A percentile compares a stretch with the other conserved stretches of the same genome.
These are phyloP conservation scores for Sphaerulina vaccinii DNA, from an alignment of 2,329 filamentous ascomycete species.

Conservation along the genomic window DNA sequence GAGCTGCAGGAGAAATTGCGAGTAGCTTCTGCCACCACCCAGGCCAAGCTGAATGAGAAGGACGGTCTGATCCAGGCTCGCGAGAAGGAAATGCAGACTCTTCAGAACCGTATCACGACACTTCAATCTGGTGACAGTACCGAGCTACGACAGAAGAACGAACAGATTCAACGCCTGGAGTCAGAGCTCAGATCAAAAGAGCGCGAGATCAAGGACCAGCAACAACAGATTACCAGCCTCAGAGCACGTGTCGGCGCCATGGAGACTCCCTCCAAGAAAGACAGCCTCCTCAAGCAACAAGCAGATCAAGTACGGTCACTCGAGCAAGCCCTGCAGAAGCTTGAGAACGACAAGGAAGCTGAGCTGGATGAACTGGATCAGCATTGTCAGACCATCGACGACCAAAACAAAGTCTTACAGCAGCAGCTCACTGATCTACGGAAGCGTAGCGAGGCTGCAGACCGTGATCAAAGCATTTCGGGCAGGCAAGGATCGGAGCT, in stretches of 20 bases:
- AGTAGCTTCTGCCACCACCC: conserved; percentile 37
- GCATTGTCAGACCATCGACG: conserved; percentile 34
- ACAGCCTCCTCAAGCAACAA: conserved; percentile 38
- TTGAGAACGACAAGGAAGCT: conserved; percentile 38
- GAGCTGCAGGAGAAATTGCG: conserved; percentile 53
- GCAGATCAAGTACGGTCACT: conserved; percentile 37
- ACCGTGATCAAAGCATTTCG: conserved; percentile 32
- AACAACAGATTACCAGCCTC: conserved; percentile 35
- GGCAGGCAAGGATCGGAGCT: conserved; percentile 31
- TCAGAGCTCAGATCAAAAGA: conserved; percentile 39
- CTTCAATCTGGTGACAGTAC: conserved; percentile 35
- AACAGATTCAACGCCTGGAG: conserved; percentile 40
- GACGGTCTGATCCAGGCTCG: conserved; percentile 43
- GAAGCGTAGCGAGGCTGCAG: conserved; percentile 25
- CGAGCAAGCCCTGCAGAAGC: conserved; percentile 35
- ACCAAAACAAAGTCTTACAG: conserved; percentile 33
- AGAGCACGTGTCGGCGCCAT: conserved; percentile 36
- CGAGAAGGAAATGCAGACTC: conserved; percentile 41
- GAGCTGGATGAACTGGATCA: conserved; percentile 40
- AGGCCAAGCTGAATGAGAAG: conserved; percentile 47
- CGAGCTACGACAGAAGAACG: conserved; percentile 34
- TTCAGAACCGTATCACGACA: conserved; percentile 34
- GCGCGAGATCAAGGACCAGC: conserved; percentile 31
- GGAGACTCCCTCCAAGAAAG: conserved; percentile 41
- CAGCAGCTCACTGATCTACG: conserved; percentile 28